phyloP scores from a whole-genome alignment of 306 rosid species.

The Medicago arabica region DNA sequence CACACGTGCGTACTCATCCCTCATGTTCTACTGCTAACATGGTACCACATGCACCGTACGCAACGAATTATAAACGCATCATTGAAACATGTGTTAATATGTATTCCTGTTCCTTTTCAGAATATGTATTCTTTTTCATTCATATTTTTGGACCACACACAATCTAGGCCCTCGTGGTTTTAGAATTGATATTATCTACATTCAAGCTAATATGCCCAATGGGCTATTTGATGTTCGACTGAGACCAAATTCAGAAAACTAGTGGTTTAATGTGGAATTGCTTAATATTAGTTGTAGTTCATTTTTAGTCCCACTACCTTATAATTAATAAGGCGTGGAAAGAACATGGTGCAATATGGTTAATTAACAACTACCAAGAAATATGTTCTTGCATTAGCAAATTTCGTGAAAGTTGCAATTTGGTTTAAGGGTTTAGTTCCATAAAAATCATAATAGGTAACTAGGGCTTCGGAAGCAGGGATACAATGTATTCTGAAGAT shows the following conservation, averaged over 20 bases:
- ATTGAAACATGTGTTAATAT: slow-evolving; percentile 1
- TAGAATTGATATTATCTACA: background rate
- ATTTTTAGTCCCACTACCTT: too few relatives aligned
- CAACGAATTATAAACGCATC: slow-evolving; percentile 1
- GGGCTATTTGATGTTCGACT: background rate
- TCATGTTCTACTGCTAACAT: slow-evolving; percentile 52
- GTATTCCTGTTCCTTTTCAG: background rate
- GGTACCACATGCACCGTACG: slow-evolving; percentile 60
- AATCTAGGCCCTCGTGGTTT: background rate
- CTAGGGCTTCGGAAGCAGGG: background rate
- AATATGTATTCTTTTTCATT: background rate
- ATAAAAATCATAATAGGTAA: background rate
- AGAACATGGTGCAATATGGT: background rate
- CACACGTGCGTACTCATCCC: slow-evolving; percentile 67
- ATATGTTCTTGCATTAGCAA: background rate
- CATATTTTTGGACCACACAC: background rate
- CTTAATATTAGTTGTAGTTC: too few relatives aligned
- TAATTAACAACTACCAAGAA: too few relatives aligned
- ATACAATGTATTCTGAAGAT: background rate
- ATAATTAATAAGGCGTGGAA: too few relatives aligned
- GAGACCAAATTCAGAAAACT: too few relatives aligned
- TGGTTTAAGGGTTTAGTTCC: too few relatives aligned
- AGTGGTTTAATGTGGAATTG: too few relatives aligned
- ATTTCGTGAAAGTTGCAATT: background rate
- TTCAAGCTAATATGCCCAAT: background rate